These are phyloP conservation scores for Trichophyton mentagrophytes DNA, from an alignment of 2,329 filamentous ascomycete genomes.

Conservation along the genomic window DNA sequence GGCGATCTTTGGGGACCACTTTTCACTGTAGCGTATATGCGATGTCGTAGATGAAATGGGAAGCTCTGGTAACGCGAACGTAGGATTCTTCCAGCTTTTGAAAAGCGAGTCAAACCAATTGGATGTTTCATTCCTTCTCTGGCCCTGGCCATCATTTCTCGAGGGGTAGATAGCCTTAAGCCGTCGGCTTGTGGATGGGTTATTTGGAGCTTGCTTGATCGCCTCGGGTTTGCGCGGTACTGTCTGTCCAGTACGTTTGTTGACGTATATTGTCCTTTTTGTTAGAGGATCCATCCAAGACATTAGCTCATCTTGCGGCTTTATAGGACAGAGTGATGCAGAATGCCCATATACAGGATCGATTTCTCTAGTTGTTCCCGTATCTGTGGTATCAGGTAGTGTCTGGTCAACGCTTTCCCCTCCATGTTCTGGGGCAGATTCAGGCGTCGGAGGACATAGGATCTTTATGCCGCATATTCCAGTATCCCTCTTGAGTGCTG, in stretches of 20 bases:
- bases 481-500: background rate
- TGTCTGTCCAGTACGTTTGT: conserved; percentile 25
- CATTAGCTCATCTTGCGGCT: conserved; percentile 20
- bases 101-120: conserved; percentile 51
- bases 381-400: background rate
- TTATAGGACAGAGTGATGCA: background rate
- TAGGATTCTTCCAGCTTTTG: conserved; percentile 59
- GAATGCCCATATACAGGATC: background rate
- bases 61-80: conserved; percentile 47
- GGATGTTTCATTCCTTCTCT: background rate
- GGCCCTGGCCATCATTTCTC: background rate
- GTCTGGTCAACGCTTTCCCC: background rate
- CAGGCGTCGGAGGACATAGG: background rate
- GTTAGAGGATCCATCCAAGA: conserved; percentile 52
- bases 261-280: conserved; percentile 22
- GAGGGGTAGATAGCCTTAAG: background rate
- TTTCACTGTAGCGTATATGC: background rate
- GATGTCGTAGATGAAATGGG: conserved; percentile 25
- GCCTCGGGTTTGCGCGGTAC: conserved; percentile 10
- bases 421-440: background rate
- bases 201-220: background rate
- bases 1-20: background rate
- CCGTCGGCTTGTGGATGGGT: background rate
- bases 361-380: background rate
- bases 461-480: too few species aligned